Base-by-base conservation (phyloP, 1,139 yeast genomes). In the Magnusiomyces suaveolens region DNA sequence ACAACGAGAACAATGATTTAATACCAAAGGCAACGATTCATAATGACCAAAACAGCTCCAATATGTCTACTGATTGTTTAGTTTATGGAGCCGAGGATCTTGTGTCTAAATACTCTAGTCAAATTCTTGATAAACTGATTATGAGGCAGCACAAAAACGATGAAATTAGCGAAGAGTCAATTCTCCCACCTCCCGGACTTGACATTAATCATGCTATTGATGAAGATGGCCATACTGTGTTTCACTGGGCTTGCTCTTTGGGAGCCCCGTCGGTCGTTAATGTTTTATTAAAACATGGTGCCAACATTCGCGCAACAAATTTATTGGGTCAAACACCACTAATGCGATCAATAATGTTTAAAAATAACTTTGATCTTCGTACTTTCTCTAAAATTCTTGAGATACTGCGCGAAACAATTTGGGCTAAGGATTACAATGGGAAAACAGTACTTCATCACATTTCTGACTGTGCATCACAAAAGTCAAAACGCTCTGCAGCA, bases 181-280 rank as follows among this genome's bases (percentile, higher is more conserved):
- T 80, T 53, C 77, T 81, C 59, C 90, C 95, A 1, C 96, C 96
- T 0, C 73, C 76, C 23, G 88, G 87, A 61, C 85, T 88, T 63
- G 84, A 88, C 63, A 82, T 89, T 59, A 87, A 90, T 69, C 90
- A 82, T 59, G 81, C 90, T 3, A 87, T 92, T 48, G 98, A 92
- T 65, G 95, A 87, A 61, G 97, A 92, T 69, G 97, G 97, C 0
- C 97, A 92, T 64, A 87, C 97, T 0, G 89, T 97, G 0, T 77
- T 92, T 60, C 97, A 92, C 68, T 92, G 98, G 98, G 96, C 97
- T 0, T 82, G 95, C 12, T 89, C 97, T 0, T 84, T 92, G 75
- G 97, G 96, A 8, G 83, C 86, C 61, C 72, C 82, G 54, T 80
- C 80, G 47, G 77, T 90, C 67, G 81, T 89, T 52, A 87, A 84